Percentiles rank a stretch among this genome's conserved stretches.
Evolutionary conservation across 2,329 filamentous ascomycete genomes (phyloP).

Genomic region (Emergomyces pasteurianus): DNA sequence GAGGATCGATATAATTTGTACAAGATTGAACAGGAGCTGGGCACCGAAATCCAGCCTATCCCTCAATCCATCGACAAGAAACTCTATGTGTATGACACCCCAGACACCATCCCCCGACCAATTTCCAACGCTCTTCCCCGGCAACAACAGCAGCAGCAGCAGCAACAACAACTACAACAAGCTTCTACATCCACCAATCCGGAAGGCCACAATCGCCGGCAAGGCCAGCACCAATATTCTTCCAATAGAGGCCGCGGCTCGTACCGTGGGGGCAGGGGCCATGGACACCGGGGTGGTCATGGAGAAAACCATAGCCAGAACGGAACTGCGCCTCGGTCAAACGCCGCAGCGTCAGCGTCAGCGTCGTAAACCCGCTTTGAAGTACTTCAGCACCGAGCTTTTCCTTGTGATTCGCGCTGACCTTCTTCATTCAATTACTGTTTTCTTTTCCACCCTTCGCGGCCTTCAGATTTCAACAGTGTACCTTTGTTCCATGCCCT

Average conservation of each 20-base stretch:
- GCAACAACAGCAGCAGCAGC: constrained; percentile 12
- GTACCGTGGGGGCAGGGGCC: constrained; percentile 33
- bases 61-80: constrained; percentile 91
- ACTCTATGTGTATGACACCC: constrained; percentile 94
- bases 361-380: constrained; percentile 4
- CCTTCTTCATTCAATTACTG: background rate
- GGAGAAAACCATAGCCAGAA: constrained; percentile 21
- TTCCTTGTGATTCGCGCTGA: background rate
- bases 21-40: constrained; percentile 93
- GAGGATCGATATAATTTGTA: constrained; percentile 98
- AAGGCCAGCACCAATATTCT: constrained; percentile 27
- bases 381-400: background rate
- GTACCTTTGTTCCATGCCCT: background rate
- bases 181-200: constrained; percentile 4
- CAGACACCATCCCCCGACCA: constrained; percentile 85
- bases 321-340: constrained; percentile 15
- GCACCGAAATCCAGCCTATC: constrained; percentile 96
- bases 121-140: constrained; percentile 44
- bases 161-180: constrained; percentile 11
- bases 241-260: constrained; percentile 28
- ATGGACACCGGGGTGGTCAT: constrained; percentile 29
- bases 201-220: constrained; percentile 21
- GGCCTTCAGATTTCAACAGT: background rate
- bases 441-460: background rate
- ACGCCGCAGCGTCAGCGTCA: constrained; percentile 6